A percentile compares a stretch with the other conserved stretches of the same genome.
phyloP scores from a whole-genome alignment of 306 rosid genomes.

The Begonia loranthoides region DNA sequence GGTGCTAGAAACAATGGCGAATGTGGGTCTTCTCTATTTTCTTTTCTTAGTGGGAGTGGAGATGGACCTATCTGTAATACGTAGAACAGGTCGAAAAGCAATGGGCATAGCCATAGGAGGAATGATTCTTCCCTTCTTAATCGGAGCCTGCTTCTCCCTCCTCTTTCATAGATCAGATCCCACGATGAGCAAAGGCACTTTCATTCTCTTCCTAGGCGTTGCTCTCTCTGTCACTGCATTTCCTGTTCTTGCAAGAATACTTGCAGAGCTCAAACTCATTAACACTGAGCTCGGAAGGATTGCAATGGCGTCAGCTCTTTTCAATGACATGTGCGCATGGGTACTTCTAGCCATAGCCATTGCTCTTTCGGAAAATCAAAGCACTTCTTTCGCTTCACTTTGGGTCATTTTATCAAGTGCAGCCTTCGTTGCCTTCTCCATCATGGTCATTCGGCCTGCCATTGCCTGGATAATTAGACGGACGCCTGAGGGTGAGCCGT shows the following conservation, averaged over 20 bases:
- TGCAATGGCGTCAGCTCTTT: slow-evolving; percentile 53
- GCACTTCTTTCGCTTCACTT: slow-evolving; percentile 44
- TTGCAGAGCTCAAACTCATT: slow-evolving; percentile 68
- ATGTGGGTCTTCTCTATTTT: slow-evolving; percentile 70
- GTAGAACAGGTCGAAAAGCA: slow-evolving; percentile 42
- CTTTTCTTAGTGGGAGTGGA: slow-evolving; percentile 73
- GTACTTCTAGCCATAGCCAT: slow-evolving; percentile 64
- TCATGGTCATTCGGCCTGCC: slow-evolving; percentile 43
- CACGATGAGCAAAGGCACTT: slow-evolving; percentile 5
- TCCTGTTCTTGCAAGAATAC: slow-evolving; percentile 67
- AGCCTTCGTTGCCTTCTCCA: slow-evolving; percentile 41
- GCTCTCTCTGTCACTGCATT: slow-evolving; percentile 64
- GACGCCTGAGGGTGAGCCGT: slow-evolving; percentile 80
- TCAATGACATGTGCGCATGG: slow-evolving; percentile 87
- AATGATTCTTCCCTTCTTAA: slow-evolving; percentile 52
- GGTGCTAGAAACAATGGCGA: slow-evolving; percentile 80
- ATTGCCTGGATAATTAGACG: slow-evolving; percentile 42
- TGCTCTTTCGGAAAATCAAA: slow-evolving; percentile 45
- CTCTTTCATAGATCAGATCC: not conserved
- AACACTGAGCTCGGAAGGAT: slow-evolving; percentile 63
- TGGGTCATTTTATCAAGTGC: slow-evolving; percentile 64
- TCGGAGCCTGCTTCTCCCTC: slow-evolving; percentile 28
- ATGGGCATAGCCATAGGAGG: slow-evolving; percentile 44
- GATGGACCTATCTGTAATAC: slow-evolving; percentile 57
- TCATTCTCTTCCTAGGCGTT: slow-evolving; percentile 53